These are phyloP conservation scores for Galerina marginata DNA, from an alignment of 768 basidiomycete species.

Conservation along the genomic window DNA sequence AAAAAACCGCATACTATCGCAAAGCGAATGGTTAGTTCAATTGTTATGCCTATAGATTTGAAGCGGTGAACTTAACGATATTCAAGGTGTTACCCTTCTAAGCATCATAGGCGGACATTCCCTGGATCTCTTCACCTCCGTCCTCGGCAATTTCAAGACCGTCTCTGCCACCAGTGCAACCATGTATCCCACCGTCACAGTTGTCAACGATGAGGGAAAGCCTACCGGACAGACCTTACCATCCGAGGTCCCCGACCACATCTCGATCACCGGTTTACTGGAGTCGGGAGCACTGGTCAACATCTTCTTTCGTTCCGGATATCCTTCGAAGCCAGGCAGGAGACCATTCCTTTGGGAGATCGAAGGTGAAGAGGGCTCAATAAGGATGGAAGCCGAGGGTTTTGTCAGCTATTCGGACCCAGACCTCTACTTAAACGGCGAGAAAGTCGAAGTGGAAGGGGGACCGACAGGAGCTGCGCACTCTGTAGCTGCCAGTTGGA, in stretches of 20 bases:
- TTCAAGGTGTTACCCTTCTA: not conserved
- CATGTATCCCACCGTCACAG: constrained; percentile 29
- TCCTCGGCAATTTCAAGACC: constrained; percentile 37
- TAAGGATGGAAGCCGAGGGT: constrained; percentile 16
- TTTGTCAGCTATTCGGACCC: constrained; percentile 8
- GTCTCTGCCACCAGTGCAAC: constrained; percentile 30
- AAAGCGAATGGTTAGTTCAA: not conserved
- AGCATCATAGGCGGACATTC: constrained; percentile 29
- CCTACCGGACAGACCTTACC: constrained; percentile 29
- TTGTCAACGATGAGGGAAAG: constrained; percentile 30
- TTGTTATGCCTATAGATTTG: constrained; percentile 24
- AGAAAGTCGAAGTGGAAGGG: constrained; percentile 16
- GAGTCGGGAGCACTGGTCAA: constrained; percentile 34
- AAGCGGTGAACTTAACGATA: not conserved
- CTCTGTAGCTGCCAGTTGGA: constrained; percentile 5
- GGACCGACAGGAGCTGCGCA: not conserved
- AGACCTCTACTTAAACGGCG: constrained; percentile 23
- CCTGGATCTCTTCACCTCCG: constrained; percentile 31
- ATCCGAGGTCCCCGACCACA: constrained; percentile 30
- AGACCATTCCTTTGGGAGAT: constrained; percentile 37
- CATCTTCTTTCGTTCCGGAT: constrained; percentile 30
- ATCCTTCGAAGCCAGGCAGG: constrained; percentile 24
- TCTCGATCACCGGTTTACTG: constrained; percentile 34
- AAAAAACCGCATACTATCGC: not conserved
- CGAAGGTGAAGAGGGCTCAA: constrained; percentile 38